Conservation (phyloP, 371 early-diverging fungal genomes). For the Aphelidium insulamus region DNA sequence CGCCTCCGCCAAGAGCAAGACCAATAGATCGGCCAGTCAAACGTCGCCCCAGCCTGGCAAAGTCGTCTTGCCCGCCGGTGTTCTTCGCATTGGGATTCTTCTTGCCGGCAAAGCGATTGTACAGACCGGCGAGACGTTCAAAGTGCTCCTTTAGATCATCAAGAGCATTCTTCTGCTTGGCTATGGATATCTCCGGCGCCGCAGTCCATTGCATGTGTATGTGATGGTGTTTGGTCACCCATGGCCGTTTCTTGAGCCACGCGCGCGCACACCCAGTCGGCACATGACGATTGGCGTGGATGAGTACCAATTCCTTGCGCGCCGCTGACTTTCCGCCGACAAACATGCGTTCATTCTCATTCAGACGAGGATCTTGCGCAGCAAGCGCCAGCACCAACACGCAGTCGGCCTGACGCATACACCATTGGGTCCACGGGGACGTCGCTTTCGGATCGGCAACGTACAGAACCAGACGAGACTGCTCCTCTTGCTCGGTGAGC, state of each 20-base stretch:
- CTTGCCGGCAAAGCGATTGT: too few relatives aligned
- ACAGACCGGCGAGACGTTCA: too few relatives aligned
- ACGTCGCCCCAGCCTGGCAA: conserved; percentile 77
- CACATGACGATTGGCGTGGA: conserved; percentile 56
- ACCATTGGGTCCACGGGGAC: conserved; percentile 84
- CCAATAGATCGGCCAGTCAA: conserved; percentile 87
- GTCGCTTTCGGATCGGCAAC: conserved; percentile 77
- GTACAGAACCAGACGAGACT: conserved; percentile 60
- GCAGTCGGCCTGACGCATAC: conserved; percentile 92
- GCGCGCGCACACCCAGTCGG: conserved; percentile 57
- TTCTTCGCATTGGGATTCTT: too few relatives aligned
- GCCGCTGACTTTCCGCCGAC: conserved; percentile 88
- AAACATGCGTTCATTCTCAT: conserved; percentile 75
- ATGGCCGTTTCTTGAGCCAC: conserved; percentile 77
- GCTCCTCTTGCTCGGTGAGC: conserved; percentile 84
- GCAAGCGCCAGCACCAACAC: conserved; percentile 76
- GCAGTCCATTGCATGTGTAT: conserved; percentile 55
- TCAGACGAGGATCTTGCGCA: conserved; percentile 64
- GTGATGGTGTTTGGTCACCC: conserved; percentile 94
- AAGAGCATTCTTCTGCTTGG: conserved; percentile 9
- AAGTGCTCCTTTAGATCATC: too few relatives aligned
- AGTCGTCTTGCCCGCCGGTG: conserved; percentile 31
- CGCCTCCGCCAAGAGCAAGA: conserved; percentile 97
- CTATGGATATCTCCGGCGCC: conserved; percentile 7
- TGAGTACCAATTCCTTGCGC: conserved; percentile 75